Evolutionary conservation across 129 eudicot species (phyloP).

Genomic region (Pseudognaphalium luteoalbum): DNA sequence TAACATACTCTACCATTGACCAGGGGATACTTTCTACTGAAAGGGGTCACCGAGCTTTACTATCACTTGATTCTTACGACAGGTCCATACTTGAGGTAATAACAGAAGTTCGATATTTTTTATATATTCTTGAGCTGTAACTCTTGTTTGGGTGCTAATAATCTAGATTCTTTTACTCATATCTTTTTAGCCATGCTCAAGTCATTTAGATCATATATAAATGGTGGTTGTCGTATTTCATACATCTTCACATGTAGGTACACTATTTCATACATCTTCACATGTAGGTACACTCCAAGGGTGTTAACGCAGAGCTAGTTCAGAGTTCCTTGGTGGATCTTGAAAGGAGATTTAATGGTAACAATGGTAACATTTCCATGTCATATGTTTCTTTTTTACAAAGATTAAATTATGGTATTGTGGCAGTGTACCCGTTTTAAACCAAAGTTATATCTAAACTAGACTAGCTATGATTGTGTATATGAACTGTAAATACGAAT

Average conservation of each 20-base stretch:
- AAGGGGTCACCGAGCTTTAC: conserved; percentile 75
- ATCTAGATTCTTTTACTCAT: not conserved
- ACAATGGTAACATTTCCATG: conserved; percentile 46
- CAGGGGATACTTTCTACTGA: conserved; percentile 99
- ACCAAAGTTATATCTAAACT: not conserved
- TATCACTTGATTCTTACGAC: conserved; percentile 71
- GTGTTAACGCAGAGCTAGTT: conserved; percentile 61
- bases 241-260: conserved; percentile 50
- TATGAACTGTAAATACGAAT: not conserved
- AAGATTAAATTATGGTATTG: not conserved
- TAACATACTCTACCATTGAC: conserved; percentile 13
- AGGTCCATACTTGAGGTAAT: conserved; percentile 86
- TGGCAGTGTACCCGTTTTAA: not conserved
- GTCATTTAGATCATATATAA: conserved; percentile 10
- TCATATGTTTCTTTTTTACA: not conserved
- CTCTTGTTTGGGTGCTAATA: not conserved
- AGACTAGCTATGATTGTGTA: conserved; percentile 3
- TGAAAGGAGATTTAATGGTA: conserved; percentile 75
- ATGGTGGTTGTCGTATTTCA: conserved; percentile 10
- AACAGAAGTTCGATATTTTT: not conserved
- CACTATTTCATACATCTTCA: conserved; percentile 37
- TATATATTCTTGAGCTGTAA: conserved; percentile 20
- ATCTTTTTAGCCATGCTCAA: not conserved
- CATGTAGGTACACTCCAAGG: conserved; percentile 87
- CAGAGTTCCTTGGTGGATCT: conserved; percentile 53